phyloP scores from a whole-genome alignment of 2,329 filamentous ascomycete genomes.

The Periconia digitata region DNA sequence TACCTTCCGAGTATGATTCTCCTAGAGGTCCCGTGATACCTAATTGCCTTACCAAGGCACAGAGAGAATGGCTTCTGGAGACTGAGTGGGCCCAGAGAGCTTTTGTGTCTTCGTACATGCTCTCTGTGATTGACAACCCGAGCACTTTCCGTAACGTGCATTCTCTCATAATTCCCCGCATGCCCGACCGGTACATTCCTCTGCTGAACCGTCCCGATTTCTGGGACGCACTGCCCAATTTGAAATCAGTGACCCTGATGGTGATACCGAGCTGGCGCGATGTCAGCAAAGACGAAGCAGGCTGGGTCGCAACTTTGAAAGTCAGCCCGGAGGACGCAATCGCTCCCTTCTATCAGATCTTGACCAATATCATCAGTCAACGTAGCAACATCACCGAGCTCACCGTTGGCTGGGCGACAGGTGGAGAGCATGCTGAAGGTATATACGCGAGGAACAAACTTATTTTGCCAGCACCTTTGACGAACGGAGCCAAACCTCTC shows the following conservation, averaged over 20 bases:
- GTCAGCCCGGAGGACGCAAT: conserved; percentile 58
- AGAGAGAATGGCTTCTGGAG: conserved; percentile 69
- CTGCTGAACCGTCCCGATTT: conserved; percentile 61
- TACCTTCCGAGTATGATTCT: conserved; percentile 25
- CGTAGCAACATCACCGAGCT: conserved; percentile 58
- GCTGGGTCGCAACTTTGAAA: conserved; percentile 51
- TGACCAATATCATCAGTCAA: conserved; percentile 54
- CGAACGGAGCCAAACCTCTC: conserved; percentile 22
- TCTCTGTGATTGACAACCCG: conserved; percentile 64
- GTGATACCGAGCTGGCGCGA: conserved; percentile 69
- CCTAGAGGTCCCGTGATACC: too few species aligned
- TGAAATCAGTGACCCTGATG: conserved; percentile 59
- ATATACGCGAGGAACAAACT: conserved; percentile 63
- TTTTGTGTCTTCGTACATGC: conserved; percentile 67
- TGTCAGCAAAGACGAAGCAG: conserved; percentile 56
- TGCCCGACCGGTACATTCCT: conserved; percentile 63
- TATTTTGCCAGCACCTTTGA: conserved; percentile 63
- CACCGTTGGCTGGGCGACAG: conserved; percentile 67
- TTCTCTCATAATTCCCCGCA: conserved; percentile 63
- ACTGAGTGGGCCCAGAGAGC: conserved; percentile 69
- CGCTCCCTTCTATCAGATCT: conserved; percentile 54
- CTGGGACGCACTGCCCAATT: conserved; percentile 60
- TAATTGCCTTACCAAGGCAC: conserved; percentile 65
- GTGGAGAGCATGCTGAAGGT: conserved; percentile 67
- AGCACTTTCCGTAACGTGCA: conserved; percentile 57